phyloP scores from a whole-genome alignment of 1,139 yeast species.

The Geotrichum histeridarum region DNA sequence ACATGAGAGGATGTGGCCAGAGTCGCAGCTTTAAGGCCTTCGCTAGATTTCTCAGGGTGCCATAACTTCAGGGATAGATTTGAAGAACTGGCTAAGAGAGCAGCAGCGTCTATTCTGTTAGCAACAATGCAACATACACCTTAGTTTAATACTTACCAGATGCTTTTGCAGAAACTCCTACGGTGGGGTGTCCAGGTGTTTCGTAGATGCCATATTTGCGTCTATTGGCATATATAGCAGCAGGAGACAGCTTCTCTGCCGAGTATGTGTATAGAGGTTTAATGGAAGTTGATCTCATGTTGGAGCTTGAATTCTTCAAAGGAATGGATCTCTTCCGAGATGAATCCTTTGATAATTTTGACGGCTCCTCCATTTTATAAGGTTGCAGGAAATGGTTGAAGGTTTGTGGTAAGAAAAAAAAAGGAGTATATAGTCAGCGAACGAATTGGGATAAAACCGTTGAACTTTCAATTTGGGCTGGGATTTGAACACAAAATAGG shows the following conservation, averaged over 20 bases:
- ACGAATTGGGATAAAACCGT: no score
- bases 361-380: no score
- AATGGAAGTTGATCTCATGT: background rate
- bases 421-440: no score
- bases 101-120: conserved; percentile 12
- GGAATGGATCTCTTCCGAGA: no score
- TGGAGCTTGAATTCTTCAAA: background rate
- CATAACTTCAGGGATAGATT: no score
- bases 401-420: no score
- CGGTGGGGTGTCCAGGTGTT: conserved; percentile 59
- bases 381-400: no score
- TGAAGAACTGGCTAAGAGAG: background rate
- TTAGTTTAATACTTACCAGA: conserved; percentile 23
- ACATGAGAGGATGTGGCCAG: conserved; percentile 32
- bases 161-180: conserved; percentile 54
- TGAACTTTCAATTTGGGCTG: no score
- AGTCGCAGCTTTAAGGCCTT: conserved; percentile 39
- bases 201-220: conserved; percentile 68
- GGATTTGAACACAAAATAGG: no score
- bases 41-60: conserved; percentile 22
- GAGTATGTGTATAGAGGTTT: background rate
- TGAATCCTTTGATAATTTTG: no score
- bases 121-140: background rate
- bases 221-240: conserved; percentile 69
- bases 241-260: conserved; percentile 13